These are phyloP conservation scores for Tetrapisispora fleetii DNA, from an alignment of 805 yeast species.

Conservation along the genomic window DNA sequence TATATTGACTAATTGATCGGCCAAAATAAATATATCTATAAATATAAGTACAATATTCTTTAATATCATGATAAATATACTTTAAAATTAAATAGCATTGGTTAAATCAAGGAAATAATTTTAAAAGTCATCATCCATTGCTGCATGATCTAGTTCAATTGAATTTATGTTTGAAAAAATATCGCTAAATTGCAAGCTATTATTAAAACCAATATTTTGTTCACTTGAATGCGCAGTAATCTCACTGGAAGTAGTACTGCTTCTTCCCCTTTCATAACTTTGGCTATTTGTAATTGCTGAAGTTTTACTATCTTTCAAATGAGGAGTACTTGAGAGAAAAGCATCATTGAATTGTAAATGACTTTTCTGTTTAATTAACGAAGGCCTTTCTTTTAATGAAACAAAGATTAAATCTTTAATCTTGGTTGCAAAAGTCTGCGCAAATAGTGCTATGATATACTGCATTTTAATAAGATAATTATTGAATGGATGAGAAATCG, in stretches of 20 bases:
- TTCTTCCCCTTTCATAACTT: background rate
- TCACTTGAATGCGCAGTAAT: background rate
- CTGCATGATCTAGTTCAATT: constrained; percentile 40
- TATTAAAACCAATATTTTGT: background rate
- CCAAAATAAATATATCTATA: background rate
- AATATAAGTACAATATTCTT: background rate
- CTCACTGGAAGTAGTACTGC: background rate
- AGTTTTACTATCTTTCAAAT: background rate
- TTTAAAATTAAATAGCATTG: background rate
- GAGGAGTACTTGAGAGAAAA: background rate
- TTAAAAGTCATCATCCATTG: constrained; percentile 66
- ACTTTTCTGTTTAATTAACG: background rate
- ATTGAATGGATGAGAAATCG: constrained; percentile 35
- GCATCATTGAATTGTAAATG: constrained; percentile 1
- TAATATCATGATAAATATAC: background rate
- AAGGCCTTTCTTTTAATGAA: background rate
- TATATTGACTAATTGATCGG: background rate
- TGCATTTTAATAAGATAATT: constrained; percentile 43
- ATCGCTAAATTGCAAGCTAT: constrained; percentile 17
- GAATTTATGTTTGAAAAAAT: constrained; percentile 29
- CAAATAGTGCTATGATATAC: constrained; percentile 46
- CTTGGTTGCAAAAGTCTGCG: constrained; percentile 47
- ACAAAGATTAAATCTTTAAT: background rate
- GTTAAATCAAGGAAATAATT: constrained; percentile 31
- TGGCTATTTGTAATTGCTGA: background rate